Percentiles rank a stretch among this genome's conserved stretches.
Conservation (phyloP, 2,329 filamentous ascomycete species). For the Chrysosphaeria jannelii region DNA sequence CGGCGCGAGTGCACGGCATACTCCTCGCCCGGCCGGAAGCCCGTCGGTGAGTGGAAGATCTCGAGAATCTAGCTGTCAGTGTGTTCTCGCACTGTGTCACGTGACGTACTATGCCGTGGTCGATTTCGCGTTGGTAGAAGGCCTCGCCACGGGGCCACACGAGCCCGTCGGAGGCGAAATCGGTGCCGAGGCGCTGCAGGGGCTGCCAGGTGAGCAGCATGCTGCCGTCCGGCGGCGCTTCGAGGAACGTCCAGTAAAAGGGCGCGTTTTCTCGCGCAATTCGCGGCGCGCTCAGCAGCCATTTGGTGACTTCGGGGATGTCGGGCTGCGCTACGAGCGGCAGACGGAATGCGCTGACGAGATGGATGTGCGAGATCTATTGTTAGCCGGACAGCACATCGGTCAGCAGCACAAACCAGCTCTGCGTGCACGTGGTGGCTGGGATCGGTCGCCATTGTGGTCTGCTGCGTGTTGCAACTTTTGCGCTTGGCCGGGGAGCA, state of each 20-base stretch:
- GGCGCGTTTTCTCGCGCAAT: slow-evolving; percentile 60
- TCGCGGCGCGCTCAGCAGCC: slow-evolving; percentile 56
- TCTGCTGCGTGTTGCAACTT: too few species aligned
- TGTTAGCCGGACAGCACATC: background rate
- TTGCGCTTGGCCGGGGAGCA: too few species aligned
- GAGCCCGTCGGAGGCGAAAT: slow-evolving; percentile 75
- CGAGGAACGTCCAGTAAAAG: slow-evolving; percentile 82
- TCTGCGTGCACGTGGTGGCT: slow-evolving; percentile 10
- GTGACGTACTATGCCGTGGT: slow-evolving; percentile 22
- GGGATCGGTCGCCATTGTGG: slow-evolving; percentile 7
- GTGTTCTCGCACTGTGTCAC: background rate
- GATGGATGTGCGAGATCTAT: slow-evolving; percentile 66
- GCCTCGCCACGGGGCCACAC: slow-evolving; percentile 67
- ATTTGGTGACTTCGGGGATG: slow-evolving; percentile 50
- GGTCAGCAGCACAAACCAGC: slow-evolving; percentile 6
- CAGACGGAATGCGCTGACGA: slow-evolving; percentile 61
- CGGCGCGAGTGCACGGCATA: slow-evolving; percentile 49
- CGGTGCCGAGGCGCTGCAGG: slow-evolving; percentile 32
- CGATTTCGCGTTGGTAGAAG: slow-evolving; percentile 41
- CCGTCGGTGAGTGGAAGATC: slow-evolving; percentile 54
- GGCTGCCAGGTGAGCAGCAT: slow-evolving; percentile 79
- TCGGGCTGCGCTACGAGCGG: slow-evolving; percentile 41
- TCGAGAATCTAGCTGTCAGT: slow-evolving; percentile 54
- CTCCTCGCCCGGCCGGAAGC: slow-evolving; percentile 43
- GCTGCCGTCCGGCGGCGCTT: slow-evolving; percentile 52